These are phyloP conservation scores for Metschnikowia santaceciliae DNA, from an alignment of 805 yeast genomes.

Conservation along the genomic window DNA sequence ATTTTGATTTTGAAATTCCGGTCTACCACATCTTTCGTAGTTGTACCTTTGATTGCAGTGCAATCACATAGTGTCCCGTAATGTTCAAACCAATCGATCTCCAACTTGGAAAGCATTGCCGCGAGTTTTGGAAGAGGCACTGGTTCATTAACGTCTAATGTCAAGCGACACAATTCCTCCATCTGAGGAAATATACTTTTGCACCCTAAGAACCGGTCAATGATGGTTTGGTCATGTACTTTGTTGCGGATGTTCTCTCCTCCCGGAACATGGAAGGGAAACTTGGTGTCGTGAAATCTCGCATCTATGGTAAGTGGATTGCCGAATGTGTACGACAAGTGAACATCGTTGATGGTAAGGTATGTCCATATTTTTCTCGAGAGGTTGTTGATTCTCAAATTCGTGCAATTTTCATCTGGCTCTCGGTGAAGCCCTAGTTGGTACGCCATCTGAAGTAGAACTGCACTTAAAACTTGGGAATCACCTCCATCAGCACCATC, in stretches of 20 bases:
- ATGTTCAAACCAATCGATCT: constrained; percentile 11
- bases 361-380: constrained; percentile 25
- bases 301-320: constrained; percentile 11
- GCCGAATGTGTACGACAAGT: constrained; percentile 13
- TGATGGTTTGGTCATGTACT: constrained; percentile 9
- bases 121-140: constrained; percentile 12
- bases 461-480: constrained; percentile 25
- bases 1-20: constrained; percentile 17
- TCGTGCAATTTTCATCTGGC: constrained; percentile 37
- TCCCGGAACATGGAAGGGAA: constrained; percentile 14
- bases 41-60: constrained; percentile 1
- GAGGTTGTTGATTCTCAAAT: constrained; percentile 19
- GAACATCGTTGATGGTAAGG: constrained; percentile 13
- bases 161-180: constrained; percentile 6
- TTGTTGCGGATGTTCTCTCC: constrained; percentile 15
- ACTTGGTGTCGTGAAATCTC: constrained; percentile 12
- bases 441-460: constrained; percentile 56
- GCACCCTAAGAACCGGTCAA: constrained; percentile 11
- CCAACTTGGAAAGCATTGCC: constrained; percentile 6
- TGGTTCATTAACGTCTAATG: constrained; percentile 8
- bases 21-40: constrained; percentile 4
- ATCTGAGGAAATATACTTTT: constrained; percentile 3
- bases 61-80: constrained; percentile 12
- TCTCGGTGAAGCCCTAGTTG: constrained; percentile 68
- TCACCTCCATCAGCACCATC: constrained; percentile 41